Base-by-base conservation (phyloP, 495 filamentous ascomycete species). In the Glonium stellatum region DNA sequence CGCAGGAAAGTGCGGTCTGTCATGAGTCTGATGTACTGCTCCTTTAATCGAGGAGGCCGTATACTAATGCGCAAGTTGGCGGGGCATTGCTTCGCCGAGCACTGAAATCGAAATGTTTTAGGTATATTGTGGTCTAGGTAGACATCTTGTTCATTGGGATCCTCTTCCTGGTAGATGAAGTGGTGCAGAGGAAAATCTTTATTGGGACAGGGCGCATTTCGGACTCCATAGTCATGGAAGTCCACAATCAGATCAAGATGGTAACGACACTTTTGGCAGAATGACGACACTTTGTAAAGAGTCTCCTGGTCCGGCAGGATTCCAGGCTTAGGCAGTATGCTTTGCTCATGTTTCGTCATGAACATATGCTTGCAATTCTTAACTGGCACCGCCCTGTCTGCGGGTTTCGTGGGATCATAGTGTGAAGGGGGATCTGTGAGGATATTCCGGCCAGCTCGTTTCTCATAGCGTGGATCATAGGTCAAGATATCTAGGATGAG, bases 31-130 rank as follows among this genome's bases (percentile, higher is more conserved):
- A 87, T 68, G 70, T 78, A 78, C 22, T 78, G 67, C 1, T 72
- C 62, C 4, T 56, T 69, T 25, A 90, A 66, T 0, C 84, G 74
- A 1, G 82, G 82, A 5, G 77, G 76, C 47, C 77, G 71, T 12
- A 85, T 71, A 15, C 77, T 75, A 48, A 92, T 74, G 1, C 72
- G 72, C n/a, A 87, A 71, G 48, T 72, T 72, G 21, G 79, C 78
- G 0, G 78, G 68, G 62, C 87, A 90, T 23, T 72, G 68, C 15
- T 72, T 62, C 18, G 79, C 73, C 0, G 84, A 84, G 70, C 89
- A 95, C 59, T 74, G 72, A 67, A 84, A 92, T 34, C 68, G 59
- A 51, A 74, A 71, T 15, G n/a, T 56, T 36, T 64, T 64, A 4
- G 49, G 46, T 3, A 22, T 31, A 36, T 57, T 61, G n/a, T 25